Evolutionary conservation across 2,329 filamentous ascomycete species (phyloP), one percentile per base, ranked within the genome.

Genomic region (Diaporthe sp.): DNA sequence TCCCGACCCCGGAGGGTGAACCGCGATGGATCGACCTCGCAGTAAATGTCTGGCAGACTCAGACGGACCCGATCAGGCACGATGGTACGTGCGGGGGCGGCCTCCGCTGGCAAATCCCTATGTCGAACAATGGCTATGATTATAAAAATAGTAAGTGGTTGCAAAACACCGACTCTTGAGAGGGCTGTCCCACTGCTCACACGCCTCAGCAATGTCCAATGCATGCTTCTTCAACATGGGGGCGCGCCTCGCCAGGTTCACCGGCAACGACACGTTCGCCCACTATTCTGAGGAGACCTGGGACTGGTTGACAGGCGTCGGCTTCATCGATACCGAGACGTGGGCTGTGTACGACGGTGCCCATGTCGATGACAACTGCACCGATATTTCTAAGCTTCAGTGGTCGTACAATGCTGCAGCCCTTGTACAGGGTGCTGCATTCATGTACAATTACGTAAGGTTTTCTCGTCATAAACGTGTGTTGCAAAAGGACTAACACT

Each of bases 301-400:
- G 85, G 85, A 91, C 70, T 93, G 92, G 92, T 85, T 88, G 20
- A 81, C 80, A 12, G 79, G 81, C 1, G 82, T 90, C 3, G 87
- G 87, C 1, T 84, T 90, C 72, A 86, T 94, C 65, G 88, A 91
- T 77, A 77, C 80, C 10, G 84, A 88, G 22, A 70, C 65, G n/a
- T 93, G 89, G 81, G 88, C 89, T 75, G 87, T 93, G 42, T 90
- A 88, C 75, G 91, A 93, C 80, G 91, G 91, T 10, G 87, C 86
- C 0, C 83, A 89, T 68, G 84, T 87, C 31, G 82, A 80, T 9
- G 82, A 85, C 3, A 88, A 91, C 80, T 93, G 92, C 82, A 87
- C 84, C 5, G 80, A 85, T 53, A 83, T 90, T 76, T 88, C 88
- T 81, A 84, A 86, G 73, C 82, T 86, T 3, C 88, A 91, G 78